phyloP scores from a whole-genome alignment of 108 stramenopile genomes.

The Licmophora abbreviata region DNA sequence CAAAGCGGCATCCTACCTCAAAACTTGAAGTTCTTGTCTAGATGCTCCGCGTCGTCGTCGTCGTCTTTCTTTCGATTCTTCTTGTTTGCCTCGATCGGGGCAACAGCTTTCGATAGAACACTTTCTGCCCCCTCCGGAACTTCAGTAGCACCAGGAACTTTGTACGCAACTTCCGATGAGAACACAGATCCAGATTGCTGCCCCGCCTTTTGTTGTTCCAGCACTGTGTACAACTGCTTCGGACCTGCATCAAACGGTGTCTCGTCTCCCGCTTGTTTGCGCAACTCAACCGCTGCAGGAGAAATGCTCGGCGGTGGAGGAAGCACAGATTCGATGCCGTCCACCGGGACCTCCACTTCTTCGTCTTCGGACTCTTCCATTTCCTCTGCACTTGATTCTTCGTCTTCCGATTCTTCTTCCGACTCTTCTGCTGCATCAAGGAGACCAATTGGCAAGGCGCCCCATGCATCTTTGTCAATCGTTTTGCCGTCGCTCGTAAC shows the following conservation, averaged over 20 bases:
- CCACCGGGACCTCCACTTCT: conserved; percentile 24
- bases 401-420: conserved; percentile 59
- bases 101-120: conserved; percentile 65
- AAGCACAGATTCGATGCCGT: conserved; percentile 51
- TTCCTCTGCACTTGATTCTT: conserved; percentile 32
- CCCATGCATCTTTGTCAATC: conserved; percentile 66
- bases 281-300: conserved; percentile 41
- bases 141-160: conserved; percentile 53
- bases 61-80: conserved; percentile 61
- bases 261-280: conserved; percentile 71
- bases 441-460: conserved; percentile 58
- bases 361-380: conserved; percentile 45
- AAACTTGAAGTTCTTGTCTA: conserved; percentile 87
- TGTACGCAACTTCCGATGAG: conserved; percentile 67
- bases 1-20: too few species aligned
- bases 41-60: conserved; percentile 72
- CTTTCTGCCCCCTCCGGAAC: conserved; percentile 61
- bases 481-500: conserved; percentile 77
- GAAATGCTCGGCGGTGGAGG: too few species aligned
- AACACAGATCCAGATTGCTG: conserved; percentile 48
- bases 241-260: conserved; percentile 51
- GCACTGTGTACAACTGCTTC: conserved; percentile 75
- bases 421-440: conserved; percentile 46
- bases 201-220: conserved; percentile 44
- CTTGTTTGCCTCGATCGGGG: conserved; percentile 23